These are phyloP conservation scores for Hippophae tibetana DNA, from an alignment of 306 rosid genomes.

Conservation along the genomic window DNA sequence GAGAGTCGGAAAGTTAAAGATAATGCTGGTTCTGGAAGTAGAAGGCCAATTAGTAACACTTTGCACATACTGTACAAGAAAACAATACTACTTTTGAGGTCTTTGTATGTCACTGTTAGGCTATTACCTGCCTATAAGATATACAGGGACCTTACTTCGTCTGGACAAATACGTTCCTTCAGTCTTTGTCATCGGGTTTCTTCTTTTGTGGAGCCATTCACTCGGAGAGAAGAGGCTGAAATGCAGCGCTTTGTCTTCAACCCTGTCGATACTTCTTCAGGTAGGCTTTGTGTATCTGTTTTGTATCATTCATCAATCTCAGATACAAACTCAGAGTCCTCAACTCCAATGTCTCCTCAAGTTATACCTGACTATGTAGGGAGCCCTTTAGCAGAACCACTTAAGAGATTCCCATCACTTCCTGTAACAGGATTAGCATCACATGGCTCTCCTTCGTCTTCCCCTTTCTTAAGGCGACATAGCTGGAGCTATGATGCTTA, in stretches of 20 bases:
- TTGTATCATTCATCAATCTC: constrained; percentile 45
- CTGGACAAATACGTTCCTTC: constrained; percentile 46
- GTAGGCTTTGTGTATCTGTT: constrained; percentile 65
- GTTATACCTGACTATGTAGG: constrained; percentile 76
- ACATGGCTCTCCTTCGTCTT: constrained; percentile 43
- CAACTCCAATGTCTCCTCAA: constrained; percentile 60
- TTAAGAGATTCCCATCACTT: constrained; percentile 48
- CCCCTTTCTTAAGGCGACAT: constrained; percentile 46
- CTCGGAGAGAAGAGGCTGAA: constrained; percentile 53
- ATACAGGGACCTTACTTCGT: constrained; percentile 55
- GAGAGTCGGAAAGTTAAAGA: constrained; percentile 50
- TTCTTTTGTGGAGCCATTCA: constrained; percentile 60
- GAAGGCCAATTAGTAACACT: constrained; percentile 46
- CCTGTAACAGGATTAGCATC: constrained; percentile 38
- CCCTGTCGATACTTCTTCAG: constrained; percentile 71
- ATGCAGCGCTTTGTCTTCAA: constrained; percentile 67
- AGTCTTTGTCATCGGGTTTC: constrained; percentile 61
- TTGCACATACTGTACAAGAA: constrained; percentile 55
- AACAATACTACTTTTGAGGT: constrained; percentile 60
- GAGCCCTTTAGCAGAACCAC: constrained; percentile 66
- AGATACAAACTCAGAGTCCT: constrained; percentile 46
- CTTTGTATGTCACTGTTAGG: constrained; percentile 63
- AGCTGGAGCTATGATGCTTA: constrained; percentile 58
- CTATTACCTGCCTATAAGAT: constrained; percentile 66
- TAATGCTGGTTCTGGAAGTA: constrained; percentile 33